Conservation (phyloP, 2,329 filamentous ascomycete species). For the Colletotrichum phormii region DNA sequence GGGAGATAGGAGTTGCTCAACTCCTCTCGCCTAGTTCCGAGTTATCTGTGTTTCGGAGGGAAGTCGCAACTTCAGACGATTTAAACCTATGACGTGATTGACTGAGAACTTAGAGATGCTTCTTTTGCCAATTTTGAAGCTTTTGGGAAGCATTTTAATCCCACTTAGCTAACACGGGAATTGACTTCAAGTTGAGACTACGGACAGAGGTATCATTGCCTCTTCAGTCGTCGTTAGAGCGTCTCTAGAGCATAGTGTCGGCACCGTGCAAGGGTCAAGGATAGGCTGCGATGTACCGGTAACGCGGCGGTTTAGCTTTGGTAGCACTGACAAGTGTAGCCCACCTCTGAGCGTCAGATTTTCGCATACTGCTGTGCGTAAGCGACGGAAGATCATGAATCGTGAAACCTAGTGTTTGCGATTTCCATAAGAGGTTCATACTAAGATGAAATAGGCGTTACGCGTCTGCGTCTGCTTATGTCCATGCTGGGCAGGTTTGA, state of each 20-base stretch:
- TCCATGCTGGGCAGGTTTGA: background rate
- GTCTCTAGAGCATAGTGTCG: background rate
- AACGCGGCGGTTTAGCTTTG: background rate
- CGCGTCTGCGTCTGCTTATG: background rate
- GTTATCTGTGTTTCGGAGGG: background rate
- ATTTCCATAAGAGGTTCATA: background rate
- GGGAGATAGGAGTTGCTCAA: background rate
- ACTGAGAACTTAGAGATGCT: background rate
- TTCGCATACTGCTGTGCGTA: background rate
- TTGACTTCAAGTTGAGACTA: too few species aligned
- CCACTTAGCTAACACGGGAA: too few species aligned
- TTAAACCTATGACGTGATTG: background rate
- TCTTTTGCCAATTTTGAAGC: fast-evolving
- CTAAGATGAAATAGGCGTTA: background rate
- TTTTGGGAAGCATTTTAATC: background rate
- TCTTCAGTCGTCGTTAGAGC: background rate
- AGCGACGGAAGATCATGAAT: background rate
- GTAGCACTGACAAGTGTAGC: background rate
- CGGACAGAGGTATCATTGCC: background rate
- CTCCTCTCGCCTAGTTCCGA: fast-evolving
- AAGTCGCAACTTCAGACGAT: background rate
- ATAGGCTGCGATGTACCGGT: background rate
- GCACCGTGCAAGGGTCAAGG: background rate
- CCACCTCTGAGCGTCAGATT: background rate
- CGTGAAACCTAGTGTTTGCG: background rate